Evolutionary conservation across 2,329 filamentous ascomycete species (phyloP), one percentile per base, ranked within the genome.

Genomic region (Scedosporium aurantiacum): DNA sequence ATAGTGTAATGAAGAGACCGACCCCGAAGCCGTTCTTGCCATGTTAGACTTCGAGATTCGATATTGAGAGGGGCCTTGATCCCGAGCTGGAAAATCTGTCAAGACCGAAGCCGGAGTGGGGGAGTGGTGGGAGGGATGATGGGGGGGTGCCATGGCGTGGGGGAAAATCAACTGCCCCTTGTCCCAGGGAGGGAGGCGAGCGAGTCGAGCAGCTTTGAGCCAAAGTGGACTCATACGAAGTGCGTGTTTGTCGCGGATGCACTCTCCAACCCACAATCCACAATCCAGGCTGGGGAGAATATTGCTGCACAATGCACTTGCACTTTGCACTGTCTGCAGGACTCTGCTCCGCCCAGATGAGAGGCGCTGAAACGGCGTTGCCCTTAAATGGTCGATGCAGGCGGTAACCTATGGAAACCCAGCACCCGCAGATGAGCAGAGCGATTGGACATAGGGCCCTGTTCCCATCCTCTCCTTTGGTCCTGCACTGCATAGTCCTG

Each of bases 391-490:
- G 28, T 47, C 37, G 50, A 56, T 61, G 23, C 32, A 41, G 37
- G 32, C 32, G 21, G 32, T 37, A 23, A 23, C 59, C 59, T 57
- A 61, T 61, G 21, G 32, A 54, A 61, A 54, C 52, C 28, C 50
- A 52, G 59, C 50, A 56, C 59, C n/a, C 25, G 37, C 52, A 61
- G 56, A 27, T 56, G 50, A 32, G 59, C 25, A 56, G 59, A 40
- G 50, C 47, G 59, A 61, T 61, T 61, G 59, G 59, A 52, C 52
- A 23, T 14, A 40, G 37, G 43, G 23, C 23, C 58, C 28, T 55
- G 28, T 23, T 50, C 16, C 45, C 25, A 21, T 50, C 45, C 52
- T 21, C 47, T 47, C 43, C 8, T n/a, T 21, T 18, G n/a, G 43
- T 23, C 50, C 21, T 54, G 50, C 2, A 23, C 3, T 37, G 32